Base-by-base conservation (phyloP, 371 early-diverging fungal genomes). In the Mucor piriformis region DNA sequence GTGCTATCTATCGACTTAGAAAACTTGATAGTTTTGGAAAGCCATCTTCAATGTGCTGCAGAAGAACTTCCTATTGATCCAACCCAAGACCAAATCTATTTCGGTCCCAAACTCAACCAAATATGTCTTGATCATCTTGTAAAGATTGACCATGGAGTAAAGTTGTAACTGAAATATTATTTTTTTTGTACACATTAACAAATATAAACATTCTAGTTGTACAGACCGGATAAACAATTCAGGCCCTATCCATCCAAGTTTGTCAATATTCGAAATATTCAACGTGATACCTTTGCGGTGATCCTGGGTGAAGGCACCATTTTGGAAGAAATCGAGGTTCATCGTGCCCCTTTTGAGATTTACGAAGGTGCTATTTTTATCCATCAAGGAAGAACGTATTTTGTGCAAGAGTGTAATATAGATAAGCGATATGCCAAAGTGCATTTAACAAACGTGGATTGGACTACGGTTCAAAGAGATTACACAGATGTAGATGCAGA, bases 11-110 rank as follows among this genome's bases (percentile, higher is more conserved):
- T 76, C 23, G 76, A 83, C 35, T 56, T 82, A 10, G 72, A 68
- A 16, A 73, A 85, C 40, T 49, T 62, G 5, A 37, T 75, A 10
- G 53, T 81, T 0, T 25, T 85, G 3, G 87, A 83, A 46, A 66
- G 73, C 11, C 88, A 88, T 63, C 47, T 87, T 23, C 88, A 88
- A 56, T 88, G 88, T 64, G 88, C 90, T 5, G 86, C 88, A 23
- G 76, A 76, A 47, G 88, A 88, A 59, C 23, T 59, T 15, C 71
- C 79, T 4, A 63, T 87, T 10, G 54, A 71, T 25, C 13, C 66
- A 5, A 20, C 50, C 7, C 34, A 59, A 0, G 83, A 88, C 61
- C 38, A 50, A 34, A 35, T 43, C 1, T 86, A 59, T 37, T 84
- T 85, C 76, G 83, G 75, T 13, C 29, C 38, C 2, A 27, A 37